Base-by-base conservation (phyloP, 176 grass and related monocot species). In the Oryza meyeriana region DNA sequence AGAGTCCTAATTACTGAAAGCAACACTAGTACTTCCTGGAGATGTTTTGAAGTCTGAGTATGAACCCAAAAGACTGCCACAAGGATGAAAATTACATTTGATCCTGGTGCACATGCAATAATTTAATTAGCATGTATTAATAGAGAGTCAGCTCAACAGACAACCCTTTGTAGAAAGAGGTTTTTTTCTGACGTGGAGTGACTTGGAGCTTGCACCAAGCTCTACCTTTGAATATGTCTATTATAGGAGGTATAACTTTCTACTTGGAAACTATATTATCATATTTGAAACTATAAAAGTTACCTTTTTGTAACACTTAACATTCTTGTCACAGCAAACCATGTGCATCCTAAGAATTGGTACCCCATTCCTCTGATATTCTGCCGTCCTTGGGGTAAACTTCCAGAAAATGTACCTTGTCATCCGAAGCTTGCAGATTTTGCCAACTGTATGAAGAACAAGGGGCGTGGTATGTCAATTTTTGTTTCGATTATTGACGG, bases 341-440 rank as follows among this genome's bases (percentile, higher is more conserved):
- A 99, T 75, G 96, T 99, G 26, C 96, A 99, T 78, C 96, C 96
- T 34, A 99, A 99, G 87, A 99, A 99, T 86, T 99, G 96, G 96
- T 99, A 99, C 36, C 96, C 96, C 28, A 99, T 99, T 81, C 96
- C 96, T 39, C 82, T 99, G 50, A 90, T 99, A 81, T 95, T 99
- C 80, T 99, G 96, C 57, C 96, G 96, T n/a, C 96, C 96, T 18
- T 99, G 96, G 96, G 96, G 96, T 32, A 99, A 93, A 76, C 89
- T 99, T 70, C 96, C 96, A 20, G 93, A 99, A 76, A 99, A 99
- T 75, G 93, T 99, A 44, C 96, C 93, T 1, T 99, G 96, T 66
- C 96, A 99, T 70, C 96, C 96, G 22, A 99, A 99, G 78, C 96
- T 99, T 79, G 96, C 96, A 20, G 96, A 99, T 75, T 99, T 99